Percentiles rank a stretch among this genome's conserved stretches.
Conservation (phyloP, 169 alveolate species). For the Fabrea salina region DNA sequence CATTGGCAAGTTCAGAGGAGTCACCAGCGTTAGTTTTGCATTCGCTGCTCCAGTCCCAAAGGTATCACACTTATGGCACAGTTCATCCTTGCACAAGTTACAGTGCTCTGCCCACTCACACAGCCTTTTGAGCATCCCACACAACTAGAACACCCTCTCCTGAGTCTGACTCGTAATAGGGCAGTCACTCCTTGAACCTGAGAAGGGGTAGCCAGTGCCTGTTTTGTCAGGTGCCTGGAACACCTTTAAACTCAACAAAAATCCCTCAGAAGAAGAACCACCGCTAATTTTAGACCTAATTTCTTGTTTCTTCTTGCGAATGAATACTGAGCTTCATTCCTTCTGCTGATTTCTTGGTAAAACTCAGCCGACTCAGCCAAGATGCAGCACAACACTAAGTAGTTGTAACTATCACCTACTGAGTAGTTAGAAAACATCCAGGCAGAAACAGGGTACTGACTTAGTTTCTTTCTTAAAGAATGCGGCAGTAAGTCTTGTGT, state of each 20-base stretch:
- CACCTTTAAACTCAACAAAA: background rate
- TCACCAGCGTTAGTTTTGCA: too few relatives aligned
- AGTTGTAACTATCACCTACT: background rate
- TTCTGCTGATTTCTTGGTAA: background rate
- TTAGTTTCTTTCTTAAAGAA: background rate
- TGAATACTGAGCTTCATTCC: background rate
- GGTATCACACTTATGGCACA: too few relatives aligned
- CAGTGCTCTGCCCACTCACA: too few relatives aligned
- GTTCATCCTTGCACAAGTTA: too few relatives aligned
- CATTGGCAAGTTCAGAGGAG: too few relatives aligned
- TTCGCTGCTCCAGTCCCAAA: too few relatives aligned
- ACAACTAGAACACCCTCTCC: too few relatives aligned
- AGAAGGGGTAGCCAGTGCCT: too few relatives aligned
- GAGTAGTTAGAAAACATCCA: background rate
- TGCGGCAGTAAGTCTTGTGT: background rate
- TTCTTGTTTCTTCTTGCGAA: background rate
- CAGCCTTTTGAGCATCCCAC: too few relatives aligned
- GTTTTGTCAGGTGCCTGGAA: too few relatives aligned
- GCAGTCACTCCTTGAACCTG: too few relatives aligned
- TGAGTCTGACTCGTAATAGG: too few relatives aligned
- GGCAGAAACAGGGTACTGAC: background rate
- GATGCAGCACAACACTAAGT: background rate
- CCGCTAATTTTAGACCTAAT: background rate
- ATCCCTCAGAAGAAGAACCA: background rate
- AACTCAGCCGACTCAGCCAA: background rate